Evolutionary conservation across 1,139 yeast genomes (phyloP).

Genomic region (Arxiozyma heterogenica): DNA sequence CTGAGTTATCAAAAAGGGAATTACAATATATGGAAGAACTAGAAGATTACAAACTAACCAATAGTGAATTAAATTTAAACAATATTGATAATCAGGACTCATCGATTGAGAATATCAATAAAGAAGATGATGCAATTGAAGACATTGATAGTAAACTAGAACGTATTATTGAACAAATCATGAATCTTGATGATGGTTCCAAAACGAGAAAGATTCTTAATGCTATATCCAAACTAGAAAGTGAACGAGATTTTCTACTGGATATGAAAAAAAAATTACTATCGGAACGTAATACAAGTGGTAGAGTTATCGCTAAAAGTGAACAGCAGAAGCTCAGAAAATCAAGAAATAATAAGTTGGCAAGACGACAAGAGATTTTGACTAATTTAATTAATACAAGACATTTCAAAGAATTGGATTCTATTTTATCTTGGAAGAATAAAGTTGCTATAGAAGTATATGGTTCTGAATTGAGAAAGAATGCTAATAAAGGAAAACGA

Average conservation of each 20-base stretch:
- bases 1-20: slow-evolving; percentile 36
- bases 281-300: slow-evolving; percentile 14
- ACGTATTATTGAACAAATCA: slow-evolving; percentile 27
- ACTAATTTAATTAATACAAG: slow-evolving; percentile 21
- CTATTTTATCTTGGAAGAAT: slow-evolving; percentile 23
- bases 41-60: slow-evolving; percentile 32
- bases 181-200: slow-evolving; percentile 26
- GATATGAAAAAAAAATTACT: slow-evolving; percentile 14
- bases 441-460: slow-evolving; percentile 16
- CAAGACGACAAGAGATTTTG: slow-evolving; percentile 19
- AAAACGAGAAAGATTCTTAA: slow-evolving; percentile 22
- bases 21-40: slow-evolving; percentile 35
- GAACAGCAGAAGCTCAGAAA: slow-evolving; percentile 18
- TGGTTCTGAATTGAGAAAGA: slow-evolving; percentile 22
- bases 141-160: slow-evolving; percentile 29
- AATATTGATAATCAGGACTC: slow-evolving; percentile 15
- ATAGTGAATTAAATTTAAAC: slow-evolving; percentile 22
- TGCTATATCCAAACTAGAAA: slow-evolving; percentile 22
- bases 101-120: slow-evolving; percentile 9
- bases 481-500: slow-evolving; percentile 19
- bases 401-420: slow-evolving; percentile 19
- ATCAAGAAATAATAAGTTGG: slow-evolving; percentile 15
- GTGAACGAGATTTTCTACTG: slow-evolving; percentile 20
- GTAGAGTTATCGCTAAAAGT: slow-evolving; percentile 18
- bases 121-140: slow-evolving; percentile 12